A percentile compares a stretch with the other conserved stretches of the same genome.
These are phyloP conservation scores for Raffaelea deltoideospora DNA, from an alignment of 2,329 filamentous ascomycete species.

Conservation along the genomic window DNA sequence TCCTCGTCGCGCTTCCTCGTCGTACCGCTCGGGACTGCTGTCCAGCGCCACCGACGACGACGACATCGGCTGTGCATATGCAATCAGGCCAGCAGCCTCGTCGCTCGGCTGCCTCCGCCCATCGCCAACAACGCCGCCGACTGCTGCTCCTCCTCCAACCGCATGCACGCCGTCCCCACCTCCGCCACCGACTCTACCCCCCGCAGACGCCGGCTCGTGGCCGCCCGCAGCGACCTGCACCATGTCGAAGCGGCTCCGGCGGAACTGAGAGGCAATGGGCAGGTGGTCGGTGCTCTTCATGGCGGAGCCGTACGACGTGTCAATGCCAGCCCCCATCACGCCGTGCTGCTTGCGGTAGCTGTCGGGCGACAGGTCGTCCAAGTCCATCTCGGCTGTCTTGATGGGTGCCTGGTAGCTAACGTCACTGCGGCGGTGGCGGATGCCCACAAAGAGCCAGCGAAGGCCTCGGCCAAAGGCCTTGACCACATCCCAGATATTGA, in stretches of 20 bases:
- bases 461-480: slow-evolving; percentile 66
- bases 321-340: slow-evolving; percentile 4
- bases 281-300: slow-evolving; percentile 22
- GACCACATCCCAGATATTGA: slow-evolving; percentile 71
- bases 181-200: background rate
- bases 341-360: slow-evolving; percentile 1
- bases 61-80: slow-evolving; percentile 20
- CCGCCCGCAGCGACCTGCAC: background rate
- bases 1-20: no score
- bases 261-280: slow-evolving; percentile 23
- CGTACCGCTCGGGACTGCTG: slow-evolving; percentile 6
- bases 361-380: slow-evolving; percentile 18
- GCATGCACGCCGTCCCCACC: background rate
- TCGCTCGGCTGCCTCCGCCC: slow-evolving; percentile 10
- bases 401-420: slow-evolving; percentile 25
- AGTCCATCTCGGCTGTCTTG: slow-evolving; percentile 17
- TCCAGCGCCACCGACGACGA: background rate
- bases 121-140: background rate
- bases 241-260: slow-evolving; percentile 14
- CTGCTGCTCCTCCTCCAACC: background rate
- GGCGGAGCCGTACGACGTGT: slow-evolving; percentile 7
- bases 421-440: slow-evolving; percentile 41
- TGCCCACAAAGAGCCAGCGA: slow-evolving; percentile 67
- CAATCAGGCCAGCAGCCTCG: slow-evolving; percentile 16
- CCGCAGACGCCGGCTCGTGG: background rate